Base-by-base conservation (phyloP, 371 early-diverging fungal genomes). In the Rhizopus arrhizus region DNA sequence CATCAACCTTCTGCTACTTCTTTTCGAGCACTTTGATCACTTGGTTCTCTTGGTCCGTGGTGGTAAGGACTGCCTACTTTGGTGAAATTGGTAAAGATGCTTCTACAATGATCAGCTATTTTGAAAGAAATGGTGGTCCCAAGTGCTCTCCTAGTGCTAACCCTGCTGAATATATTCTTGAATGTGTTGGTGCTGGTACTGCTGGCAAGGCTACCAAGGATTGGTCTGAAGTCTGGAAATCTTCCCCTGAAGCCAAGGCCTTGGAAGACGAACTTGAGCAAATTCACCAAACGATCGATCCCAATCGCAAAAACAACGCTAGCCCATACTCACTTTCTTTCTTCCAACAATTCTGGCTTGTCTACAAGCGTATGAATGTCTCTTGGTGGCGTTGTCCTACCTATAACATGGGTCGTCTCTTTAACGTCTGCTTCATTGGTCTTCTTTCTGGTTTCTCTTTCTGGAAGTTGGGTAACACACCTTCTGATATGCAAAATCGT, bases 1-100 rank as follows among this genome's bases (percentile, higher is more conserved):
- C 95, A 94, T 74, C 95, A 93, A 69, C 95, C 95, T 43, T 88
- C 89, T 4, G 84, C 91, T 31, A 74, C 87, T n/a, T 52, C 78
- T 94, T 40, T 93, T 93, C 69, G 87, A 87, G 61, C 82, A 87
- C 63, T 94, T 93, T 67, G 92, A 93, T 65, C 83, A 89, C 33
- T 66, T 94, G 33, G 62, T 94, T 35, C 76, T 94, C 4, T 75
- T 93, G 31, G 91, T 89, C 5, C 85, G 89, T 42, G 93, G 93
- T 57, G 93, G 93, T 53, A 78, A 75, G n/a, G 35, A 85, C 85
- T n/a, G 91, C 88, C 49, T 94, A 92, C 70, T 90, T 87, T 75
- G 94, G 93, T 56, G 84, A 90, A 34, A 77, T 88, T 43, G 89
- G 91, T 15, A 53, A 64, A 36, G 81, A 86, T 53, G 80, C 81